Percentiles rank a stretch among this genome's conserved stretches.
Conservation (phyloP, 1,284 basidiomycete genomes). For the Tremellales sp. region DNA sequence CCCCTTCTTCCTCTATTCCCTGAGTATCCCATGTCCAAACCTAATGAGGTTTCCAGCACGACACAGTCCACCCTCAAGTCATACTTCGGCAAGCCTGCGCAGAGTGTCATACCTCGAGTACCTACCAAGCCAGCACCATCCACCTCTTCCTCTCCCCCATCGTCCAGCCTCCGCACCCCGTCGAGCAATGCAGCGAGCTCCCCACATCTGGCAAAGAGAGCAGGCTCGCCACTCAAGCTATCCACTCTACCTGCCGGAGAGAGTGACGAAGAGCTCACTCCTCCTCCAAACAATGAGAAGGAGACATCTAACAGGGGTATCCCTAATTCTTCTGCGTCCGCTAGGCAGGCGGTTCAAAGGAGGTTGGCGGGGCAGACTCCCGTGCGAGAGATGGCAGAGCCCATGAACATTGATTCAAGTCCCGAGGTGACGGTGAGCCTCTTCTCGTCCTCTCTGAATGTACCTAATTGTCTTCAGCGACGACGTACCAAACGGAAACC, state of each 20-base stretch:
- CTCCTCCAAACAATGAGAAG: no score
- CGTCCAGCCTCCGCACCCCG: slow-evolving; percentile 27
- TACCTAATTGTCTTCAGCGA: slow-evolving; percentile 1
- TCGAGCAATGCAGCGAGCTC: slow-evolving; percentile 30
- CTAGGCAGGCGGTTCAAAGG: slow-evolving; percentile 21
- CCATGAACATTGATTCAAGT: slow-evolving; percentile 24
- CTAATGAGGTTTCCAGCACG: slow-evolving; percentile 13
- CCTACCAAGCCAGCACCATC: slow-evolving; percentile 5
- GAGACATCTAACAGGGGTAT: slow-evolving; percentile 5
- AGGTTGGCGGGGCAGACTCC: slow-evolving; percentile 28
- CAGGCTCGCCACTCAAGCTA: slow-evolving; percentile 19
- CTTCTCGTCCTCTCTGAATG: slow-evolving; percentile 2
- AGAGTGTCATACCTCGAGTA: slow-evolving; percentile 13
- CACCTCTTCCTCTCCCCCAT: slow-evolving; percentile 22
- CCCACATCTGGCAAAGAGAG: slow-evolving; percentile 11
- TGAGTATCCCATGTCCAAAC: background rate
- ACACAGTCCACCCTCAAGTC: slow-evolving; percentile 48
- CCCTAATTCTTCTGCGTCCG: slow-evolving; percentile 14
- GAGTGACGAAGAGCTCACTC: slow-evolving; percentile 29
- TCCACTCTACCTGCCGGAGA: slow-evolving; percentile 16
- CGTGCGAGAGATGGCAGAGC: slow-evolving; percentile 1
- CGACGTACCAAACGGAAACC: slow-evolving; percentile 44
- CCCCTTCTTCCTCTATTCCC: no score
- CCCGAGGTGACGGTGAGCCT: slow-evolving; percentile 6
- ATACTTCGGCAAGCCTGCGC: slow-evolving; percentile 48